These are phyloP conservation scores for Castanospermum australe DNA, from an alignment of 306 rosid species.

Conservation along the genomic window DNA sequence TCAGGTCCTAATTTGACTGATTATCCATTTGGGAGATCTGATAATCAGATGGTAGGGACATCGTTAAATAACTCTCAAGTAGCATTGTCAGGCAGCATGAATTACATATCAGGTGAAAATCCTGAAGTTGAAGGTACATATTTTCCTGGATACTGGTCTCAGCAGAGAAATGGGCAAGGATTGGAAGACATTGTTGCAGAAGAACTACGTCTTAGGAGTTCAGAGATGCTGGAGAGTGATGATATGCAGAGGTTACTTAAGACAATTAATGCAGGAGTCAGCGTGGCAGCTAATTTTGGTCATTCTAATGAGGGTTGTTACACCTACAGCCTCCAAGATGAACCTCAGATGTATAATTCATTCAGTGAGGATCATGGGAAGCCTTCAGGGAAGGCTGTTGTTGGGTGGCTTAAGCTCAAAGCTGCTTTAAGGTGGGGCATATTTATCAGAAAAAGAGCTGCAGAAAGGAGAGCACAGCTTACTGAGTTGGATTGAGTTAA, in stretches of 20 bases:
- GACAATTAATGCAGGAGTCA: conserved; percentile 52
- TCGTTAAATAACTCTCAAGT: conserved; percentile 43
- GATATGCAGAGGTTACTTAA: conserved; percentile 80
- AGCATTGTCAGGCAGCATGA: conserved; percentile 40
- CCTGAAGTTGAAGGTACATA: conserved; percentile 43
- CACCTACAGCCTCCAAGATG: conserved; percentile 54
- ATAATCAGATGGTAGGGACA: conserved; percentile 37
- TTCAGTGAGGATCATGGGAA: conserved; percentile 43
- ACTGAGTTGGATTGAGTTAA: conserved; percentile 65
- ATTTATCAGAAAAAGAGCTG: conserved; percentile 71
- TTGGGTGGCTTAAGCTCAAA: conserved; percentile 93
- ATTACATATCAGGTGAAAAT: conserved; percentile 43
- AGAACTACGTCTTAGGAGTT: conserved; percentile 76
- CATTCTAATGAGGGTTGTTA: conserved; percentile 53
- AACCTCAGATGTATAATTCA: conserved; percentile 51
- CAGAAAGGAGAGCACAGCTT: conserved; percentile 84
- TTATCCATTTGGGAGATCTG: conserved; percentile 46
- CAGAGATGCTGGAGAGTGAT: conserved; percentile 79
- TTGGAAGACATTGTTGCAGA: conserved; percentile 73
- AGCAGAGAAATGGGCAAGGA: conserved; percentile 58
- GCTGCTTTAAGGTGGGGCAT: conserved; percentile 96
- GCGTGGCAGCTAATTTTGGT: conserved; percentile 43
- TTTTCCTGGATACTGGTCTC: conserved; percentile 59
- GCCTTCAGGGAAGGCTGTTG: conserved; percentile 75
- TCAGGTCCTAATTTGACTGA: conserved; percentile 39